These are phyloP conservation scores for Plectranthus barbatus DNA, from an alignment of 257 asterid genomes.

Conservation along the genomic window DNA sequence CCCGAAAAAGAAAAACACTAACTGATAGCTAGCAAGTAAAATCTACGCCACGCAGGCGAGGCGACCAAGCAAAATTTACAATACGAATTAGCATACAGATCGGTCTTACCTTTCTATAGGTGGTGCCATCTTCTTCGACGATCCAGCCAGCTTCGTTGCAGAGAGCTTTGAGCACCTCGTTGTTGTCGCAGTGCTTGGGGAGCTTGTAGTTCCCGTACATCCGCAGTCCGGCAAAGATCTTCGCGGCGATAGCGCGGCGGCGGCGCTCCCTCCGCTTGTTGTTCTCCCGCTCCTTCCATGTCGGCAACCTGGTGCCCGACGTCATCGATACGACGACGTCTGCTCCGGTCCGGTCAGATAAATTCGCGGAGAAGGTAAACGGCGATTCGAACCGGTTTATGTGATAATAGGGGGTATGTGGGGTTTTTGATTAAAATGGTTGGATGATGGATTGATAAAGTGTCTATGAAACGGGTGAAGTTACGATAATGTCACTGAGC, in stretches of 20 bases:
- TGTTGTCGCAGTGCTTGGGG: too few species aligned
- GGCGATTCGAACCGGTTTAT: too few species aligned
- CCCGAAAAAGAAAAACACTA: background rate
- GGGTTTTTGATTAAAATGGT: constrained; percentile 1
- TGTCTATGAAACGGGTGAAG: constrained; percentile 20
- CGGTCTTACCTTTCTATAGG: constrained; percentile 64
- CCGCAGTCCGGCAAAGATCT: constrained; percentile 87
- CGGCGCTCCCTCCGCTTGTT: constrained; percentile 95
- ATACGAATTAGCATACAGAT: background rate
- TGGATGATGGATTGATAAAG: background rate
- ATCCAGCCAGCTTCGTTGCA: constrained; percentile 94
- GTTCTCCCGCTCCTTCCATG: constrained; percentile 97
- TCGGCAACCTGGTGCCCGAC: constrained; percentile 80
- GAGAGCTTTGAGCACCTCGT: too few species aligned
- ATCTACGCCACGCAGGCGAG: constrained; percentile 6
- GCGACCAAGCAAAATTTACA: background rate
- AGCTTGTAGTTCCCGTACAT: constrained; percentile 86
- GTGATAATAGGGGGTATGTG: too few species aligned
- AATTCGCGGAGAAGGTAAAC: too few species aligned
- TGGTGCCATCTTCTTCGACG: constrained; percentile 87
- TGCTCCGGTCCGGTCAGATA: background rate
- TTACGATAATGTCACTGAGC: constrained; percentile 31
- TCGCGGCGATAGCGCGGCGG: constrained; percentile 90
- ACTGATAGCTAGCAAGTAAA: constrained; percentile 9
- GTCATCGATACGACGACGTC: constrained; percentile 45